Evolutionary conservation across 257 asterid species (phyloP), one percentile per base, ranked within the genome.

Genomic region (Mentha longifolia): DNA sequence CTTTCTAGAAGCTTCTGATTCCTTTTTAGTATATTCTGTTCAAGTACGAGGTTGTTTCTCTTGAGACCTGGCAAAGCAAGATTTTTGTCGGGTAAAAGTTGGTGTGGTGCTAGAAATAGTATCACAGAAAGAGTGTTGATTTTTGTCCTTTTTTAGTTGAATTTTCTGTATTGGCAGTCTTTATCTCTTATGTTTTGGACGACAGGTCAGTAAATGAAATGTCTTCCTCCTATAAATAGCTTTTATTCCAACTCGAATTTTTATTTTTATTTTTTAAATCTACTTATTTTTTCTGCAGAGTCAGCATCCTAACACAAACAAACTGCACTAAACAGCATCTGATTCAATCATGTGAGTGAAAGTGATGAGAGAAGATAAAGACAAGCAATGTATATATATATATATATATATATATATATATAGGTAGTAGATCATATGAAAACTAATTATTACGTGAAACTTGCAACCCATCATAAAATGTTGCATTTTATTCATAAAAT

Each of bases 11-110:
- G 77, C 77, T 74, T 73, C 61, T 13, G 61, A 19, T 55, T 20
- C 67, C 50, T 67, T 75, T 35, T 67, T 65, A 57, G 45, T 70
- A 25, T 74, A 58, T 76, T 31, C 54, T 63, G 25, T 22, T 50
- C 31, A 61, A 65, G 75, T 82, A 76, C 82, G 58, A 73, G 82
- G 82, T 59, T 77, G 68, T 49, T 75, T 13, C 64, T 62, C 12
- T 17, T 17, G 28, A 17, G 49, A 66, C 47, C 46, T 31, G 16
- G 49, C 47, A 42, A 42, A 42, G 12, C 47, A 42, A 52, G 51
- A 56, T 8, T 65, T 65, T 52, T 55, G 65, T 58, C 70, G 52
- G 67, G 30, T 61, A 67, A 70, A 31, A 73, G 33, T 42, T 35
- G 39, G 47, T 42, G 12, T 13, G 60, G 70, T 68, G 45, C 41